phyloP scores from a whole-genome alignment of 2,329 filamentous ascomycete species.

The Pseudopyricularia javanii region DNA sequence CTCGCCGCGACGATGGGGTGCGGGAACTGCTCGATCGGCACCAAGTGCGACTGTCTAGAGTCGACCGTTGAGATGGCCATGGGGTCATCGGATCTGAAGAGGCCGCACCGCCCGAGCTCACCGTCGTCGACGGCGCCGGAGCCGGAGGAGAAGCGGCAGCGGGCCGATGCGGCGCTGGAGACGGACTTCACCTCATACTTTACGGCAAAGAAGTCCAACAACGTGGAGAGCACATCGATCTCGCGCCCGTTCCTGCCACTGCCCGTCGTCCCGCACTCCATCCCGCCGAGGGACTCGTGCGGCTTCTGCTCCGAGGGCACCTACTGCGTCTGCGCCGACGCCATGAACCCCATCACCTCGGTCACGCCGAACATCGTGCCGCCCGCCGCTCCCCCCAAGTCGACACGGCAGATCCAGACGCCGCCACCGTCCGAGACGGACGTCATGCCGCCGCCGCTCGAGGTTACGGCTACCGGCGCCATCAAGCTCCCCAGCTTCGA shows the following conservation, averaged over 20 bases:
- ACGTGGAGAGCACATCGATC: conserved; percentile 9
- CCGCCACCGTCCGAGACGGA: conserved; percentile 51
- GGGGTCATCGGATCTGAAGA: conserved; percentile 29
- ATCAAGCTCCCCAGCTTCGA: conserved; percentile 43
- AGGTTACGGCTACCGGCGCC: conserved; percentile 46
- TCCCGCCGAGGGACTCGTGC: conserved; percentile 53
- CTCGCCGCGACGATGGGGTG: conserved; percentile 46
- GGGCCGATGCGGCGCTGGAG: conserved; percentile 43
- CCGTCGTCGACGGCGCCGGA: conserved; percentile 25
- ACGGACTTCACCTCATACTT: conserved; percentile 64
- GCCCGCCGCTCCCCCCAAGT: conserved; percentile 23
- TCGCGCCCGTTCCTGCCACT: neutral
- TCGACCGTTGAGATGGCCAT: conserved; percentile 22
- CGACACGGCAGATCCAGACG: conserved; percentile 37
- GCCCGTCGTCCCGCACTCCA: conserved; percentile 6
- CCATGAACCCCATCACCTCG: conserved; percentile 15
- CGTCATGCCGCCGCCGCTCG: conserved; percentile 41
- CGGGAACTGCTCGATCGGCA: conserved; percentile 50
- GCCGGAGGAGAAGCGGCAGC: conserved; percentile 43
- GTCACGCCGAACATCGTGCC: conserved; percentile 24
- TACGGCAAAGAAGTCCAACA: conserved; percentile 27
- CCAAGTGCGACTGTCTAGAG: conserved; percentile 51
- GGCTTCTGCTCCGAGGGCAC: conserved; percentile 76
- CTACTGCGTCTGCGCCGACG: conserved; percentile 69
- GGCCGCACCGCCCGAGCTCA: conserved; percentile 27